Base-by-base conservation (phyloP, 2,329 filamentous ascomycete genomes). In the Venturia nashicola region DNA sequence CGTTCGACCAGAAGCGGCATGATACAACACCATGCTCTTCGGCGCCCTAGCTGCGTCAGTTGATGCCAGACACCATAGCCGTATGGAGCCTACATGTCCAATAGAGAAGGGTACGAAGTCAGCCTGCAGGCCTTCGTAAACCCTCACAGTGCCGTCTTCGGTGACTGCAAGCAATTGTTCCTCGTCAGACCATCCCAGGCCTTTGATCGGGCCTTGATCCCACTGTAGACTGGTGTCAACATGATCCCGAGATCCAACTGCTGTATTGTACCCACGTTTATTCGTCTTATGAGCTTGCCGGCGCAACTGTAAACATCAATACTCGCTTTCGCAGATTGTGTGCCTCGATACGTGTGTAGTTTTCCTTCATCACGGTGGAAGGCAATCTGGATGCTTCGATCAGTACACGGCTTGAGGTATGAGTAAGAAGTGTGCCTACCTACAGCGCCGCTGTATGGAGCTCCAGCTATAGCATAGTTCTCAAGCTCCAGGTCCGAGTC, bases 261-360 rank as follows among this genome's bases (percentile, higher is more conserved):
- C 70, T 71, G 69, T 61, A 66, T 11, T 2, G n/a, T 59, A 27
- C 76, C 67, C 72, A 83, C 81, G 72, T 81, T 84, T 68, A 97
- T 91, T 72, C 85, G 86, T 70, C 88, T 87, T 67, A 99, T 87
- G 65, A 91, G 84, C 78, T 91, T 94, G 63, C 94, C 94, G 12
- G 94, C 88, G 74, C 88, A 93, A 72, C 90, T 96, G 79, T 97
- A 97, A 63, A 99, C 86, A 73, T 97, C 91, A 76, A 99, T 96
- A 70, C 86, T 89, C 23, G 91, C 86, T 76, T 92, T 96, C 18
- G 85, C 79, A 18, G 86, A 80, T 70, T 87, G 85, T 2, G 86
- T 80, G 61, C 87, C 86, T 67, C 89, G 85, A 74, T 91, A 92
- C 36, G 88, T 84, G 67, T 91, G 84, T 42, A 96, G 80, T 74